These are phyloP conservation scores for Epithele typhae DNA, from an alignment of 768 basidiomycete genomes.

Conservation along the genomic window DNA sequence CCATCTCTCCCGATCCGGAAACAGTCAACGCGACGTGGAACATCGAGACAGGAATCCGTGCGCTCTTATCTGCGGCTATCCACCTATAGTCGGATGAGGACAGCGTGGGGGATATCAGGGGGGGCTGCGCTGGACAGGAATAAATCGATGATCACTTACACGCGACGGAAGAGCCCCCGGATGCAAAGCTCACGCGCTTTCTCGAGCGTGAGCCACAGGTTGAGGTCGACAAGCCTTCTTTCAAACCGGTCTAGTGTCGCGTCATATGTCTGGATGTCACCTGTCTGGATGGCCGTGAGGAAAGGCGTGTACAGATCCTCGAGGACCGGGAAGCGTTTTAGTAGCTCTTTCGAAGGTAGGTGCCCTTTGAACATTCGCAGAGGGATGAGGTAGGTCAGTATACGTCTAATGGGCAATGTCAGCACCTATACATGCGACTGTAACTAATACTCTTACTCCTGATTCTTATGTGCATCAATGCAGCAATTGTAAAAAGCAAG, in stretches of 20 bases:
- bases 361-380: conserved; percentile 85
- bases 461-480: conserved; percentile 62
- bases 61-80: conserved; percentile 67
- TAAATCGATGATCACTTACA: conserved; percentile 61
- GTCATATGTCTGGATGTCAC: conserved; percentile 82
- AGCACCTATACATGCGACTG: too few species aligned
- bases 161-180: conserved; percentile 72
- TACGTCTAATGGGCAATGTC: conserved; percentile 51
- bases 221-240: conserved; percentile 74
- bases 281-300: conserved; percentile 67
- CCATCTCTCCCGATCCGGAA: conserved; percentile 59
- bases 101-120: neutral
- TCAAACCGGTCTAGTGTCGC: conserved; percentile 67
- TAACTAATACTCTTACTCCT: conserved; percentile 57
- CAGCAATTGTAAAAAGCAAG: conserved; percentile 87
- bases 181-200: conserved; percentile 85
- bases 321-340: conserved; percentile 70
- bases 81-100: conserved; percentile 46
- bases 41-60: conserved; percentile 75
- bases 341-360: conserved; percentile 69
- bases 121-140: too few species aligned
- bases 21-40: conserved; percentile 75
- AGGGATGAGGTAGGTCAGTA: conserved; percentile 87
- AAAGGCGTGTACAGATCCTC: conserved; percentile 77
- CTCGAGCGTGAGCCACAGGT: conserved; percentile 83